Base-by-base conservation (phyloP, 2,329 filamentous ascomycete genomes). In the Hypoxylon sp. region DNA sequence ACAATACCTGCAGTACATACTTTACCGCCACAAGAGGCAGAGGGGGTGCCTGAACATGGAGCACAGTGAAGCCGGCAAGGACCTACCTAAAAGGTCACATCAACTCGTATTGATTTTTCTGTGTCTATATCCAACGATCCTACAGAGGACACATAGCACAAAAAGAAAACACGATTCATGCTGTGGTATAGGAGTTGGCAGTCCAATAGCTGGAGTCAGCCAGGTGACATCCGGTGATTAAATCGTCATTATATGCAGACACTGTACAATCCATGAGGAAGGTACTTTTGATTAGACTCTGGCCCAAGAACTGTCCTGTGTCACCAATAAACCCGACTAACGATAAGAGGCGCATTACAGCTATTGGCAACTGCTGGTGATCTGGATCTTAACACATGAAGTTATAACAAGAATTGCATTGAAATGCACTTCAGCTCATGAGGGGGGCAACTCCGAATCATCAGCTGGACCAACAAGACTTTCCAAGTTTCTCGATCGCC, bases 1-100 rank as follows among this genome's bases (percentile, higher is more conserved):
- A 33, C 27, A 11, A 20, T 55, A 54, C 50, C 11, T 42, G 14
- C 51, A 53, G 11, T 22, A 40, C 48, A 7, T 22, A 40, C 48
- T 37, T 58, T 59, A 66, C 64, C 49, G 59, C 64, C 58, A 61
- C 22, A 40, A 37, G 31, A 22, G 31, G 30, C 20, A 17, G n/a
- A 37, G 31, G 31, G 31, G 30, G 20, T 25, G n/a, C 27, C 30
- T 42, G 25, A 27, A 30, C 11, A 20, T 20, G 20, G 37, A 57
- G 17, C 42, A 61, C 42, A 56, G 51, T 58, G 57, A 48, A 63
- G 10, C 40, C 25, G 33, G 46, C 56, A 61, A 67, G 64, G 64
- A 67, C 59, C 67, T 69, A 61, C 67, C 64, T 61, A 64, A 69
- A 58, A 31, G 48, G 64, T 25, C 35, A 46, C 62, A 44, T 55